Evolutionary conservation across 2,329 filamentous ascomycete genomes (phyloP), one percentile per base, ranked within the genome.

Genomic region (Colletotrichum destructivum): DNA sequence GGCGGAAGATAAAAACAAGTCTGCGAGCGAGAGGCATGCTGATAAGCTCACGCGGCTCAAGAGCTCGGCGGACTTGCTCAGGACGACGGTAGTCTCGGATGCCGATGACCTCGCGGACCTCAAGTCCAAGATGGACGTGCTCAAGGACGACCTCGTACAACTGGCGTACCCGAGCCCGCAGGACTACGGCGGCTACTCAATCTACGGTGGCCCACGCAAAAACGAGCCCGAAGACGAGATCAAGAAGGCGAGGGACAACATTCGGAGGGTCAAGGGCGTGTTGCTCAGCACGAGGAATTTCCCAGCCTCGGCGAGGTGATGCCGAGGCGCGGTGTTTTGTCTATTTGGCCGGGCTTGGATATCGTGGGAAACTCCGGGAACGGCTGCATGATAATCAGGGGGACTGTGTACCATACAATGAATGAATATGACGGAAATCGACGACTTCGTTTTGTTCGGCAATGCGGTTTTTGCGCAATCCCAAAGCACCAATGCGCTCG

Each of bases 241-340:
- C 76, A 90, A 90, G 74, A 90, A 89, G 78, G 86, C 93, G 23
- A 93, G 93, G 82, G 90, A 90, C 74, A 93, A 92, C 73, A 95
- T 97, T 62, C 85, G 94, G 74, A 88, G 92, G 68, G 89, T 96
- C 52, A 97, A 97, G 84, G 94, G 94, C 1, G 89, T 94, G 13
- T 83, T 96, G 75, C 81, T 97, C 67, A 94, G 90, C 77, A 89
- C 93, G 5, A 89, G 92, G 77, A 93, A 90, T 76, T 96, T 96
- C 75, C 92, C 91, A n/a, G 76, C 82, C 3, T 83, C 83, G 49
- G 78, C 82, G 44, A 78, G 78, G 62, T 80, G 49, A 62, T 38
- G 16, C 31, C 9, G 2, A 31, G 49, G 49, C 18, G 18, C 6
- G 13, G 15, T 38, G 35, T 38, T 38, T 38, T 9, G 16, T 35